phyloP scores from a whole-genome alignment of 2,329 filamentous ascomycete species.

The Hortaea werneckii region DNA sequence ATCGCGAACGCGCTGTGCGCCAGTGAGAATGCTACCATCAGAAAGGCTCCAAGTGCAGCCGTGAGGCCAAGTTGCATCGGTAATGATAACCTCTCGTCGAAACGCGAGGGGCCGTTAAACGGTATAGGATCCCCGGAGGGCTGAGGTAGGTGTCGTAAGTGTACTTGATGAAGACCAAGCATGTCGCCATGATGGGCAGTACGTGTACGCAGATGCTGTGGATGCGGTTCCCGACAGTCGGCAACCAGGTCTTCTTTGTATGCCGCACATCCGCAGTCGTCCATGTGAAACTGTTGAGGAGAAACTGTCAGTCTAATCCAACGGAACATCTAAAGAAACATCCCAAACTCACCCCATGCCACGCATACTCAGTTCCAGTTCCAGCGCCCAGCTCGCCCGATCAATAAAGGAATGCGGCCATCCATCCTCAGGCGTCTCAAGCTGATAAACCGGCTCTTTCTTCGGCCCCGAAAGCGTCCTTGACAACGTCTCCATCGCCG shows the following conservation, averaged over 20 bases:
- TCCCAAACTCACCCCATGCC: conserved; percentile 24
- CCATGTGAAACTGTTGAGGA: conserved; percentile 28
- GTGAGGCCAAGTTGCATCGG: conserved; percentile 29
- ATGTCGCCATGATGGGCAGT: conserved; percentile 25
- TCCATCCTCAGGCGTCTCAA: conserved; percentile 31
- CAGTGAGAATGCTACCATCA: conserved; percentile 35
- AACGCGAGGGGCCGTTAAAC: conserved; percentile 24
- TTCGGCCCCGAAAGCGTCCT: conserved; percentile 14
- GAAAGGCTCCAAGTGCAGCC: conserved; percentile 31
- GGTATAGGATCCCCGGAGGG: conserved; percentile 9
- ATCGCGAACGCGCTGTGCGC: conserved; percentile 34
- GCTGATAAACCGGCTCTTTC: conserved; percentile 21
- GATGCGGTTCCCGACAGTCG: conserved; percentile 29
- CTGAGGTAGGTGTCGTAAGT: conserved; percentile 24
- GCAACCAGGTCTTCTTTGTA: conserved; percentile 34
- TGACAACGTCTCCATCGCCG: conserved; percentile 7
- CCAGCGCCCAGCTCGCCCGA: conserved; percentile 35
- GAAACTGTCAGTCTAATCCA: not conserved
- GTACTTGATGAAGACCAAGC: conserved; percentile 27
- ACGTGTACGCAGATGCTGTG: conserved; percentile 33
- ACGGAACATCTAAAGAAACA: not conserved
- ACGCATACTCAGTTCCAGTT: conserved; percentile 35
- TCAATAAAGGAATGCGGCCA: conserved; percentile 30
- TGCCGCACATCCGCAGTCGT: conserved; percentile 36
- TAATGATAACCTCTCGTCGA: conserved; percentile 18